Base-by-base conservation (phyloP, 352 stramenopile species). In the Peronospora destructor region DNA sequence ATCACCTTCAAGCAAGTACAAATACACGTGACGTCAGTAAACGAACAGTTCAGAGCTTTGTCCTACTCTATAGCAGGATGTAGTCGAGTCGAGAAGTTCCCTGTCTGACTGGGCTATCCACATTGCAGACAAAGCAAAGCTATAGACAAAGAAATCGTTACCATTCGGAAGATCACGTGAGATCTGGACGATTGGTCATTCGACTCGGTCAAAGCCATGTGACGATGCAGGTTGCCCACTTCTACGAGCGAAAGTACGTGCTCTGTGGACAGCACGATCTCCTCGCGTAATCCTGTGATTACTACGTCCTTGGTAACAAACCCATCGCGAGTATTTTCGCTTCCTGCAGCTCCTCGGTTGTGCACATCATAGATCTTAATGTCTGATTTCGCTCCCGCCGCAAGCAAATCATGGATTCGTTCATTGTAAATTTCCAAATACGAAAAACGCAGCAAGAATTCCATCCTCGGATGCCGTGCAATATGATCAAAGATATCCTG, bases 351-450 rank as follows among this genome's bases (percentile, higher is more conserved):
- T 60, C 62, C 49, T 52, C 70, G 72, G 30, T 73, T 76, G 45
- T 68, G 66, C 28, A 82, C 73, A 49, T 87, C 84, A 34, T 76
- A 84, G 49, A 86, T 84, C 49, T 87, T 91, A 52, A 85, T 81
- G 26, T 88, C 75, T 10, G 71, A 73, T 49, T 74, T 76, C 29
- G 65, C 66, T 1, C 76, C 76, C 0, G 68, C 66, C 3, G 78
- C 80, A 7, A 98, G 70, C n/a, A 99, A 67, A 64, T 99, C 96
- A 58, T 96, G 97, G 16, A 98, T 85, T 30, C 96, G 76, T 50
- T 99, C 96, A 59, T 98, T 98, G 78, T 99, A 98, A 56, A 98
- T 97, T 68, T 99, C 95, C 17, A 98, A 71, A 64, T 97, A 98
- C 47, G 87, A 97, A 67, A 98, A 84, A 3, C 76, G 73, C 38